Base-by-base conservation (phyloP, 2,329 filamentous ascomycete species). In the Aspergillus ibericus region DNA sequence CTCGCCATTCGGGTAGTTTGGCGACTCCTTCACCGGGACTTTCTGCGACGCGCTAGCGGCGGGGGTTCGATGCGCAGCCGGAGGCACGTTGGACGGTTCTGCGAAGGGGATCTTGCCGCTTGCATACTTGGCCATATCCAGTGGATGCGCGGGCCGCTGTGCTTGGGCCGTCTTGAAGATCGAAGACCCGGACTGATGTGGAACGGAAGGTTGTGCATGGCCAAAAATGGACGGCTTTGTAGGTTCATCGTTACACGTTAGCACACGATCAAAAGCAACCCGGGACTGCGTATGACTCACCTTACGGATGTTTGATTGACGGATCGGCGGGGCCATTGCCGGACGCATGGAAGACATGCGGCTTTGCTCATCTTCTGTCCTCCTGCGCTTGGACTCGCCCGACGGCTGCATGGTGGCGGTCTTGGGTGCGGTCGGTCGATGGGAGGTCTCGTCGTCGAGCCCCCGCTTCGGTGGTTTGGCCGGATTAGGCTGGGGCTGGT, bases 101-200 rank as follows among this genome's bases (percentile, higher is more conserved):
- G 92, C 92, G 70, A 97, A 97, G 2, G 92, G 90, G 66, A 97
- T 97, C 27, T 89, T 87, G n/a, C 87, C 90, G 75, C 90, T 96
- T 7, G 91, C 90, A 59, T 93, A 88, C 70, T 93, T 90, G n/a
- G 89, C 85, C 85, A 93, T 92, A 66, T 95, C 91, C 69, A 92
- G 80, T 1, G 90, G 89, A 68, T 92, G 88, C 1, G 80, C 82
- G 3, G 83, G 78, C 72, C 89, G 88, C 53, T 79, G 76, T 36
- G 89, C 85, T 63, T 83, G 81, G 46, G 77, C 81, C 38, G 70
- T 68, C 61, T 77, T 77, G 63, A 75, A 73, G 48, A 72, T 68
- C 4, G 73, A 71, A 34, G 71, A 67, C 32, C 68, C 68, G 16
- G 67, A 40, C 42, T 72, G 72, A 20, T 69, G 67, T 44, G 71